Evolutionary conservation across 768 basidiomycete genomes (phyloP), one percentile per base, ranked within the genome.

Genomic region (Boletus insuetus): DNA sequence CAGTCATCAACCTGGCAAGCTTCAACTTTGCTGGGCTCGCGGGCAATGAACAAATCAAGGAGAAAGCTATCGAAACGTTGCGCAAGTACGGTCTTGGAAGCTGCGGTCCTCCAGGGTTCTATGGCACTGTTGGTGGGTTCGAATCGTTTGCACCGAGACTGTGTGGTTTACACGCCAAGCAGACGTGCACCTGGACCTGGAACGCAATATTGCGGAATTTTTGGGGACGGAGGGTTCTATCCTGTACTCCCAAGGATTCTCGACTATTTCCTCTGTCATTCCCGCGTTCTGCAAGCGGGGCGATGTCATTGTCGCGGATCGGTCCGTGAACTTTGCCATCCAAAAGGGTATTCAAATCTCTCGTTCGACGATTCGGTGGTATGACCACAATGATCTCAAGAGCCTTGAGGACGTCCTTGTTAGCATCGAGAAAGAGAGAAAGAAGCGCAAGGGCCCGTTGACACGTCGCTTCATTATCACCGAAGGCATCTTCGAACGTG

Each of bases 231-330:
- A 98, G 69, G 78, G 87, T 4, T 76, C 89, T 17, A 98, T 99
- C 68, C 80, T 98, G 57, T 98, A 98, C 70, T 88, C 94, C 1
- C 96, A 98, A 74, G 88, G 86, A 13, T 98, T 96, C 71, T 85
- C 91, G 10, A 93, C 94, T 52, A 85, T 93, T 59, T 85, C 91
- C 4, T 96, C 94, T 16, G 93, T 95, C 64, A 97, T 98, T 56
- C 93, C 97, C 0, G 92, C 97, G 1, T 99, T 98, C 74, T 92
- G 90, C 79, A 98, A 99, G 70, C 85, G 96, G 58, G 95, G 94
- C 2, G 96, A 99, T 65, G 85, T 99, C 65, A 95, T 99, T 65
- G 91, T 99, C n/a, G 94, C 94, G 4, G 96, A 99, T 72, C 85
- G 93, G n/a, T 84, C 87, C n/a, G 86, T 94, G 62, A 96, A 91